These are phyloP conservation scores for Candida lessepsii DNA, from an alignment of 805 yeast genomes.

Conservation along the genomic window DNA sequence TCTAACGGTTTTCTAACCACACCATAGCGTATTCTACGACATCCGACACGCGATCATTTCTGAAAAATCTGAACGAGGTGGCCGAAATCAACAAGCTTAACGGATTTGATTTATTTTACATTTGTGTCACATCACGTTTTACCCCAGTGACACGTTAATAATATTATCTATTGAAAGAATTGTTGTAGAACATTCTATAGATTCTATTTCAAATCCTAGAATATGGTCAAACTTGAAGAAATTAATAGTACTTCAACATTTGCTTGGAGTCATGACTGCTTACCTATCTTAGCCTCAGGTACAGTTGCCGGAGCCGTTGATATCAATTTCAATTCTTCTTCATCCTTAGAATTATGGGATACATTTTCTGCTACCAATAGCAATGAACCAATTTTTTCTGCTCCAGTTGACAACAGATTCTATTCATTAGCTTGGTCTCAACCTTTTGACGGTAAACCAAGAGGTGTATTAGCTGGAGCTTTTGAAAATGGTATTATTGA, in stretches of 20 bases:
- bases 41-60: conserved; percentile 4
- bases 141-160: too few species aligned
- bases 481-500: conserved; percentile 79
- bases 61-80: conserved; percentile 5
- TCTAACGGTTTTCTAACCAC: too few species aligned
- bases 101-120: neutral
- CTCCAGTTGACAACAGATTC: conserved; percentile 45
- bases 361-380: conserved; percentile 42
- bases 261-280: conserved; percentile 83
- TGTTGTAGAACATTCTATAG: too few species aligned
- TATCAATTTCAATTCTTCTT: conserved; percentile 75
- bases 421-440: conserved; percentile 83
- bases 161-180: too few species aligned
- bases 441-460: conserved; percentile 47
- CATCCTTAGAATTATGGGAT: conserved; percentile 80
- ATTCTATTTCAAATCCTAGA: too few species aligned
- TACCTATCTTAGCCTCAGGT: conserved; percentile 84
- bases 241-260: conserved; percentile 86
- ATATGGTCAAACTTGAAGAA: conserved; percentile 76
- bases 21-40: too few species aligned
- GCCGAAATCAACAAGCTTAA: neutral
- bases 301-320: conserved; percentile 96
- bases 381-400: conserved; percentile 34
- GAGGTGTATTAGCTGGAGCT: conserved; percentile 78
- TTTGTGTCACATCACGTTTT: too few species aligned